These are phyloP conservation scores for Pholiota molesta DNA, from an alignment of 768 basidiomycete species.

Conservation along the genomic window DNA sequence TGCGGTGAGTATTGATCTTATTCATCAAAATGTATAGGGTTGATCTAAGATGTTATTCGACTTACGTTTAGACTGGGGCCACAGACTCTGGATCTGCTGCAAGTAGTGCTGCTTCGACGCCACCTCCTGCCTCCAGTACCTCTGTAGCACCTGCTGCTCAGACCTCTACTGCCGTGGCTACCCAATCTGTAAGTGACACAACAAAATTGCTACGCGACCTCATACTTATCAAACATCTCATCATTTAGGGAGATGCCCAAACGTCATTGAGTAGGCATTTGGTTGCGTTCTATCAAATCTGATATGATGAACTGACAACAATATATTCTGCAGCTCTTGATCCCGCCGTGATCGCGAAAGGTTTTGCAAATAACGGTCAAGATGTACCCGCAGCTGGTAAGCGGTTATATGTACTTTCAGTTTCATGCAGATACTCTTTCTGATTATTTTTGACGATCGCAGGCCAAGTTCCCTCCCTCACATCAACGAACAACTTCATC, in stretches of 20 bases:
- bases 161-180: slow-evolving; percentile 4
- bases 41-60: background rate
- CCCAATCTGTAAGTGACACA: slow-evolving; percentile 11
- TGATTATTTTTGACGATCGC: background rate
- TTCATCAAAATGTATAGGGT: background rate
- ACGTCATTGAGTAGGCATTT: slow-evolving; percentile 33
- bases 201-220: background rate
- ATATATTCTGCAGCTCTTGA: slow-evolving; percentile 40
- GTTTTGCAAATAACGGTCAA: slow-evolving; percentile 56
- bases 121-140: background rate
- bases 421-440: background rate
- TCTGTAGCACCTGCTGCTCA: slow-evolving; percentile 10
- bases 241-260: slow-evolving; percentile 35
- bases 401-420: background rate
- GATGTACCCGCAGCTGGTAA: slow-evolving; percentile 38
- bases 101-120: slow-evolving; percentile 5
- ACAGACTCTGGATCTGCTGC: slow-evolving; percentile 11
- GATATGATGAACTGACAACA: slow-evolving; percentile 2
- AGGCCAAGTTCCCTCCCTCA: slow-evolving; percentile 57
- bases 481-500: slow-evolving; percentile 69
- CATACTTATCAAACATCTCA: background rate
- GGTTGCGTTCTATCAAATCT: background rate
- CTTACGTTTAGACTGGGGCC: slow-evolving; percentile 20
- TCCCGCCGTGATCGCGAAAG: slow-evolving; percentile 44
- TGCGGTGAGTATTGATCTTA: slow-evolving; percentile 33